phyloP scores from a whole-genome alignment of 75 land plant genomes.

The Cunninghamia lanceolata region DNA sequence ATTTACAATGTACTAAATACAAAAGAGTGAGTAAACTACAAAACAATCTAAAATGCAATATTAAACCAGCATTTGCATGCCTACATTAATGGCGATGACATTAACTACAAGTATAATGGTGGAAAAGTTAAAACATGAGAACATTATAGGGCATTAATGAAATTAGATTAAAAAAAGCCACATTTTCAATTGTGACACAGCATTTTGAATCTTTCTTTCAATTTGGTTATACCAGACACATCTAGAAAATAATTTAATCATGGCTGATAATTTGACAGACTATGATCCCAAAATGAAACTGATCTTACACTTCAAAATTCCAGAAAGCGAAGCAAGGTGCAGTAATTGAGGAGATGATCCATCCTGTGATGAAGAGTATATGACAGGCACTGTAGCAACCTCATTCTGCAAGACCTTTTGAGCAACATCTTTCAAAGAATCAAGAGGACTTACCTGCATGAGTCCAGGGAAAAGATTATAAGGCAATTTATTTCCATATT shows the following conservation, averaged over 20 bases:
- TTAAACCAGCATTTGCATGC: not conserved
- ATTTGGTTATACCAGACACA: not conserved
- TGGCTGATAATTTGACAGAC: not conserved
- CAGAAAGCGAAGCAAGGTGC: conserved; percentile 96
- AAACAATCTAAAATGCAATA: not conserved
- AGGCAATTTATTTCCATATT: not conserved
- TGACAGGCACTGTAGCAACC: conserved; percentile 83
- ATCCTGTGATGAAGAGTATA: conserved; percentile 71
- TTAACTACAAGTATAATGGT: not conserved
- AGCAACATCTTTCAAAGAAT: conserved; percentile 74
- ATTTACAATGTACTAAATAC: not conserved
- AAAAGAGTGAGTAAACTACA: not conserved
- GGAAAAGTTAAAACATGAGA: not conserved
- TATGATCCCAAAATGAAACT: not conserved
- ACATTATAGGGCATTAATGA: not conserved
- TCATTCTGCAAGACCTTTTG: conserved; percentile 59
- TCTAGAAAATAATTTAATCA: not conserved
- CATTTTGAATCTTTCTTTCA: not conserved
- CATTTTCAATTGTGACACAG: not conserved
- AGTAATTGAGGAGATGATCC: conserved; percentile 78
- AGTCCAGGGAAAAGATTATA: not conserved
- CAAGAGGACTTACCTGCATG: conserved; percentile 81
- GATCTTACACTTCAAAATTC: conserved; percentile 76
- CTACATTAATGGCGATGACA: not conserved
- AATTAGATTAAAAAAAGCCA: not conserved